Evolutionary conservation across 768 basidiomycete genomes (phyloP).

Genomic region (Suillus paluster): DNA sequence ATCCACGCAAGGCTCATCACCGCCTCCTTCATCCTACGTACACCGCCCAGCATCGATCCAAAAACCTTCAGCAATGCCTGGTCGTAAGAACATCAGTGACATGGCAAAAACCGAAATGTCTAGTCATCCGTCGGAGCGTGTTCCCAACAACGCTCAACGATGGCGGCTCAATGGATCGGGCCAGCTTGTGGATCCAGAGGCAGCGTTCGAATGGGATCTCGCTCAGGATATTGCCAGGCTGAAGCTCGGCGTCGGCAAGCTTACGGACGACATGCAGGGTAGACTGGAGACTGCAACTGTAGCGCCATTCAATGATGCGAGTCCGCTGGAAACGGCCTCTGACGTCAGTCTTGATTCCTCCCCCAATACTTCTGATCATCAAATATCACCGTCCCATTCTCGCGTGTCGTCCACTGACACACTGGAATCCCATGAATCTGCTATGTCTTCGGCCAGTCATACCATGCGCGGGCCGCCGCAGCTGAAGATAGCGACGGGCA

Average conservation of each 20-base stretch:
- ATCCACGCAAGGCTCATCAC: conserved; percentile 42
- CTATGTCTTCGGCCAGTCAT: conserved; percentile 55
- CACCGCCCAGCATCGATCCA: conserved; percentile 39
- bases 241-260: conserved; percentile 61
- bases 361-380: conserved; percentile 69
- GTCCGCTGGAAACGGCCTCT: conserved; percentile 75
- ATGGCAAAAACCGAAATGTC: conserved; percentile 19
- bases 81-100: conserved; percentile 42
- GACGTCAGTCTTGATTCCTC: conserved; percentile 76
- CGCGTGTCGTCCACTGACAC: conserved; percentile 86
- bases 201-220: conserved; percentile 67
- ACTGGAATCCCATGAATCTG: conserved; percentile 61
- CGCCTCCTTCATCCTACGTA: conserved; percentile 38
- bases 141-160: conserved; percentile 47
- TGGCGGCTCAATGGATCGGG: conserved; percentile 71
- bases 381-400: conserved; percentile 71
- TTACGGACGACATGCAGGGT: conserved; percentile 50
- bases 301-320: conserved; percentile 63
- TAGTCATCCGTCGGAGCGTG: conserved; percentile 42
- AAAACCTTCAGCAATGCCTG: conserved; percentile 52
- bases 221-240: conserved; percentile 75
- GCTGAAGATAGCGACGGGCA: conserved; percentile 53
- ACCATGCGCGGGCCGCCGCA: conserved; percentile 58
- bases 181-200: conserved; percentile 61
- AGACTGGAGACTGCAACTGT: conserved; percentile 63